Base-by-base conservation (phyloP, 768 basidiomycete species). In the Mycena vulgaris region DNA sequence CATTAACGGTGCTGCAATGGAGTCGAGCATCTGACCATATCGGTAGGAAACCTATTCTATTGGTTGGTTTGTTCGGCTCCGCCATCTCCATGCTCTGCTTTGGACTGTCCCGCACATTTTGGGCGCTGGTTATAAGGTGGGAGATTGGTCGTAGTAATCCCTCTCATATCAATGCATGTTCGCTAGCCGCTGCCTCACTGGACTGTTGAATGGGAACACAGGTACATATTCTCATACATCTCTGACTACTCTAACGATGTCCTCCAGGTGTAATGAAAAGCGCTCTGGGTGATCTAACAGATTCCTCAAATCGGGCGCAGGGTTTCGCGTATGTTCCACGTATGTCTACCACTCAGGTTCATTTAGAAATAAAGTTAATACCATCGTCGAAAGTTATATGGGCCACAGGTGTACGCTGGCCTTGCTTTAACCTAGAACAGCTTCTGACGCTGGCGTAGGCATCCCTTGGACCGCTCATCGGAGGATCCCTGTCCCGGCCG, bases 261-360 rank as follows among this genome's bases (percentile, higher is more conserved):
- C n/a, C n/a, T 21, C 42, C 61, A 86, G 88, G 90, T 7, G 91
- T 94, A 31, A 90, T 93, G 85, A 94, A 93, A 75, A 91, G 89
- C 71, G 88, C 89, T 75, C 85, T 93, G 80, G 90, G 86, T 0
- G 91, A 92, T 63, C 76, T 92, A 31, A 91, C 91, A 0, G 91
- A 92, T 72, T 79, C 85, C 1, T 87, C 88, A 1, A 92, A 92
- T 74, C 82, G 86, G 51, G 83, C 86, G 11, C 77, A 80, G 45
- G 86, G 77, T 0, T 80, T 83, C 25, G 74, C 80, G 2, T 72
- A 59, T 47, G 31, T 72, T 23, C 71, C 71, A 1, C 65, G 71
- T 71, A 53, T 37, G 70, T 71, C 21, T 6, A n/a, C n/a, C n/a
- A n/a, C n/a, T n/a, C n/a, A n/a, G n/a, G n/a, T n/a, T n/a, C n/a